phyloP scores from a whole-genome alignment of 148 eudicot species.

The Fagopyrum tataricum region DNA sequence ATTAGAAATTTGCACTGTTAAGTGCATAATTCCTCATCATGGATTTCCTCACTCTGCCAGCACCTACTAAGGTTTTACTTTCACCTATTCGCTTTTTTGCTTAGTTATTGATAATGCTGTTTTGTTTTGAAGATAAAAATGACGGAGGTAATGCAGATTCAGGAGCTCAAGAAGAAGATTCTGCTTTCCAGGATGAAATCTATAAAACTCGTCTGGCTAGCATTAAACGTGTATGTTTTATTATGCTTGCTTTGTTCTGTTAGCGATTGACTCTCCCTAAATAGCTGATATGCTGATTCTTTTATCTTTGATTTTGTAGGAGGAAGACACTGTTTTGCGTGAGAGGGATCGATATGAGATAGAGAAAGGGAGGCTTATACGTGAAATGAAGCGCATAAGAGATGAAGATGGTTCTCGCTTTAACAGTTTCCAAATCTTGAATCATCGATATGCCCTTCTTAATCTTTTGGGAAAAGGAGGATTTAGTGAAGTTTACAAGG shows the following conservation, averaged over 20 bases:
- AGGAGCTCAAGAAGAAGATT: conserved; percentile 68
- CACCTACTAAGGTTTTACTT: background rate
- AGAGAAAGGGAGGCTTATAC: conserved; percentile 95
- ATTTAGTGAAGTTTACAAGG: conserved; percentile 98
- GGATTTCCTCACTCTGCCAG: background rate
- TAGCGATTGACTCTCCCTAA: background rate
- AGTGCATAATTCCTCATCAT: background rate
- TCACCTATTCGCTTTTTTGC: background rate
- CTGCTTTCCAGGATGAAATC: conserved; percentile 76
- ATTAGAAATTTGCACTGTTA: background rate
- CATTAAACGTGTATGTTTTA: conserved; percentile 76
- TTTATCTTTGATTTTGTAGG: conserved; percentile 37
- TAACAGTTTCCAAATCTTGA: conserved; percentile 80
- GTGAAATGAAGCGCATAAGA: conserved; percentile 98
- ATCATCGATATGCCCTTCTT: conserved; percentile 86
- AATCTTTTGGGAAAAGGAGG: conserved; percentile 98
- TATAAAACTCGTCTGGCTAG: conserved; percentile 87
- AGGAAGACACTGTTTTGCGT: conserved; percentile 71
- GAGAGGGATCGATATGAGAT: conserved; percentile 90
- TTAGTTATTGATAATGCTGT: background rate
- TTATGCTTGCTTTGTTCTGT: conserved; percentile 7
- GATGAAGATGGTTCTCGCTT: conserved; percentile 98
- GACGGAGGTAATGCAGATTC: conserved; percentile 60
- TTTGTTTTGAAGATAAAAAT: conserved; percentile 52
- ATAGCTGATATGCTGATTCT: background rate